phyloP scores from a whole-genome alignment of 2,329 filamentous ascomycete genomes.

The Leptodontidium sp. region DNA sequence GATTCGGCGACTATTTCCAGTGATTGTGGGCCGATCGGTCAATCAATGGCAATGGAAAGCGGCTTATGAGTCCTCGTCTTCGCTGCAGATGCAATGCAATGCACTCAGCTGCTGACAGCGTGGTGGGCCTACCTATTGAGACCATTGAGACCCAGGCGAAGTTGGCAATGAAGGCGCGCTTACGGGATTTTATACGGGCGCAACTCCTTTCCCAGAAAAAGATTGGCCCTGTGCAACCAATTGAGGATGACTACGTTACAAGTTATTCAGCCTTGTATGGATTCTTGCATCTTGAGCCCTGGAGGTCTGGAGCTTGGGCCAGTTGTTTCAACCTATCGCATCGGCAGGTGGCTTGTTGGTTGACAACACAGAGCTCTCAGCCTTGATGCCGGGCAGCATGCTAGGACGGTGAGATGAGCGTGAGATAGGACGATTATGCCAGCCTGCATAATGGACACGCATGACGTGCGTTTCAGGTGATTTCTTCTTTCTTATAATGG shows the following conservation, averaged over 20 bases:
- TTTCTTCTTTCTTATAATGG: conserved; percentile 2
- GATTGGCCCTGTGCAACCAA: conserved; percentile 8
- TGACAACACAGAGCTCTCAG: conserved; percentile 17
- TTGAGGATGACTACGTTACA: conserved; percentile 12
- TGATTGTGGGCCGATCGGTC: background rate
- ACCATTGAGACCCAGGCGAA: background rate
- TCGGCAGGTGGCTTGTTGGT: conserved; percentile 15
- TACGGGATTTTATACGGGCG: conserved; percentile 9
- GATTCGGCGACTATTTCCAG: background rate
- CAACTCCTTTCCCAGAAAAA: background rate
- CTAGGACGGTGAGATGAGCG: background rate
- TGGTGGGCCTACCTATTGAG: background rate
- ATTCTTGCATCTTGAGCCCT: conserved; percentile 9
- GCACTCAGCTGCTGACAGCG: conserved; percentile 1
- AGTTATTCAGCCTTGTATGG: conserved; percentile 10
- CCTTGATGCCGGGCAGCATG: conserved; percentile 3
- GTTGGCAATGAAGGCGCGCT: background rate
- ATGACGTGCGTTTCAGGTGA: conserved; percentile 11
- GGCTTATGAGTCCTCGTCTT: background rate
- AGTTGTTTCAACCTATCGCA: conserved; percentile 5
- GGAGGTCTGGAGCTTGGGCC: conserved; percentile 2
- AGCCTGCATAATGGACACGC: conserved; percentile 15
- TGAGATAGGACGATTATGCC: conserved; percentile 5
- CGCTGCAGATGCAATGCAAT: conserved; percentile 10
- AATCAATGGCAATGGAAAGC: background rate